These are phyloP conservation scores for Cinnamomum micranthum DNA, from an alignment of 164 flowering plant species.

Conservation along the genomic window DNA sequence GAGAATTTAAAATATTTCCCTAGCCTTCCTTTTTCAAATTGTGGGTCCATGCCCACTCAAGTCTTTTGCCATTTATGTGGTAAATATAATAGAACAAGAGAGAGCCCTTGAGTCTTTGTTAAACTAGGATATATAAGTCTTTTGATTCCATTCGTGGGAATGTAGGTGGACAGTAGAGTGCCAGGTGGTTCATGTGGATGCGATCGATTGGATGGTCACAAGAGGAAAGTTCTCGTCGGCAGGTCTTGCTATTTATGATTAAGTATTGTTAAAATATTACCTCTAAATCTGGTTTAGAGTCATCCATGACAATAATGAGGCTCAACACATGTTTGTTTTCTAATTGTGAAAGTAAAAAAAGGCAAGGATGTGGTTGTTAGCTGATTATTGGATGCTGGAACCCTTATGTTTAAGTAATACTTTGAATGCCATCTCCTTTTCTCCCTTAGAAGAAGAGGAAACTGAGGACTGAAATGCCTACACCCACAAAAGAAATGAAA, in stretches of 20 bases:
- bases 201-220: neutral
- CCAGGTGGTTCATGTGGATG: neutral
- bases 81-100: no score
- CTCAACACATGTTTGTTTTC: neutral
- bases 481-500: no score
- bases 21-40: no score
- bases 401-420: neutral
- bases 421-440: neutral
- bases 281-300: constrained; percentile 9
- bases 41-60: no score
- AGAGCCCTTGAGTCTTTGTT: no score
- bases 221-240: neutral
- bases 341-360: constrained; percentile 10
- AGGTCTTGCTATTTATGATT: neutral
- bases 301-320: constrained; percentile 32
- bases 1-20: no score
- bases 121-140: neutral
- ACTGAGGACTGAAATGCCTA: no score
- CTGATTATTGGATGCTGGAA: constrained; percentile 23
- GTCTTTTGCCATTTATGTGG: no score
- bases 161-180: neutral
- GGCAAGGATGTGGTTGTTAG: constrained; percentile 18
- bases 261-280: neutral
- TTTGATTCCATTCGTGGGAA: neutral
- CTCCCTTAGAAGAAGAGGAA: neutral